Base-by-base conservation (phyloP, 495 filamentous ascomycete species). In the Penicillium bovifimosum region DNA sequence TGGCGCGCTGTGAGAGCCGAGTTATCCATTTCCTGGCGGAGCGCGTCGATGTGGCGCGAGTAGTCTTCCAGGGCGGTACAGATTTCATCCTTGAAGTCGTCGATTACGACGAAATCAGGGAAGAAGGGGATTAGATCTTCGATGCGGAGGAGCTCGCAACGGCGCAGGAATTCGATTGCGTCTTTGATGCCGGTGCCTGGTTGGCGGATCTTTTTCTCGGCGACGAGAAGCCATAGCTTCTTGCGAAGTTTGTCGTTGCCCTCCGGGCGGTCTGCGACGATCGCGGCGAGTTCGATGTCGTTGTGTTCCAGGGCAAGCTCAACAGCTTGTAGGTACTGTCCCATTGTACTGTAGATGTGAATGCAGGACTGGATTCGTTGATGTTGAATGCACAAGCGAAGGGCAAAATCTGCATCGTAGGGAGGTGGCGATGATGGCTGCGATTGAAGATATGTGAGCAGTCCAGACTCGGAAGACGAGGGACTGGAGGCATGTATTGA, bases 51-150 rank as follows among this genome's bases (percentile, higher is more conserved):
- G 53, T 88, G 86, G 7, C 87, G 84, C 34, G 82, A 86, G 70
- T 98, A 97, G 24, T 91, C 85, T 68, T 98, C 95, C 4, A 98
- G 76, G 2, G 93, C 93, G 0, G 82, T 76, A 73, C 93, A 98
- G 18, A 98, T 97, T 62, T 97, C 95, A 45, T 96, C 89, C 66
- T 98, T 96, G 76, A 98, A 97, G 69, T 96, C 90, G 62, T 98
- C 93, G 49, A 98, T 96, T 41, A 96, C 86, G n/a, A 96, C 90
- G 57, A 98, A 98, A 63, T 98, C 93, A 0, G 93, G 95, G 74
- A 98, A 98, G 73, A 96, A 96, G 0, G 95, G 93, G 35, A 98
- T 96, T 17, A 98, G 72, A 61, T 98, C 95, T 64, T 98, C 93
- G 58, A 98, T 98, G 54, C 86, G 84, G 14, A 98, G 81, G 2